phyloP scores from a whole-genome alignment of 225 moss, liverwort and hornwort species.

The Bryum argenteum region DNA sequence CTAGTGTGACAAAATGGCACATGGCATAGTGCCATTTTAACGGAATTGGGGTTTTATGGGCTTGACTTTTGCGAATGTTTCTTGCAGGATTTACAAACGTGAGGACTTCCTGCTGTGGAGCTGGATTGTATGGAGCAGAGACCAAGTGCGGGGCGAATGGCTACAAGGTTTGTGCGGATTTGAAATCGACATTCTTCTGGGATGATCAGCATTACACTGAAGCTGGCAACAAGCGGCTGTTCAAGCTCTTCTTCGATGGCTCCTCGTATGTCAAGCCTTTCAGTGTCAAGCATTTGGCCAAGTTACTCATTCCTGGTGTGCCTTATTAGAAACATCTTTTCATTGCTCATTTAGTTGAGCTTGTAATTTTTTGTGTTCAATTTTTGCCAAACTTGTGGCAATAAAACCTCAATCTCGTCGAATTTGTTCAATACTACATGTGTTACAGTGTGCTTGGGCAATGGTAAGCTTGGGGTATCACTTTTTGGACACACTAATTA shows the following conservation, averaged over 20 bases:
- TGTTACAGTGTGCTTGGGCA: no score
- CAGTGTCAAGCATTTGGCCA: slow-evolving; percentile 32
- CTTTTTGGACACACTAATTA: no score
- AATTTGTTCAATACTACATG: no score
- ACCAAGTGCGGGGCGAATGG: neutral
- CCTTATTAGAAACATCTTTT: slow-evolving; percentile 31
- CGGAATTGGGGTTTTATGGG: no score
- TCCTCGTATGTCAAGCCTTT: slow-evolving; percentile 38
- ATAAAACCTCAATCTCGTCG: no score
- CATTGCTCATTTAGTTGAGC: no score
- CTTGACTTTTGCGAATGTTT: no score
- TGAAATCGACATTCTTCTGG: slow-evolving; percentile 36
- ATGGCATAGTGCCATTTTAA: no score
- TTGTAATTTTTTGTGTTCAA: neutral
- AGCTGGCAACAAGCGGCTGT: slow-evolving; percentile 26
- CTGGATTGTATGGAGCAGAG: slow-evolving; percentile 33
- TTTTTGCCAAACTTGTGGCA: no score
- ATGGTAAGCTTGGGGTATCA: no score
- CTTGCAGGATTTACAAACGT: slow-evolving; percentile 33
- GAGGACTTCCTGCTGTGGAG: slow-evolving; percentile 47
- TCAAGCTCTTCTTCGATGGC: slow-evolving; percentile 42
- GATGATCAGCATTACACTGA: slow-evolving; percentile 44
- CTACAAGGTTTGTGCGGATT: slow-evolving; percentile 22
- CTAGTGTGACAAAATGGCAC: no score
- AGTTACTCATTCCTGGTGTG: slow-evolving; percentile 46